A percentile compares a stretch with the other conserved stretches of the same genome.
Evolutionary conservation across 495 filamentous ascomycete species (phyloP).

Genomic region (Cercophora samala): DNA sequence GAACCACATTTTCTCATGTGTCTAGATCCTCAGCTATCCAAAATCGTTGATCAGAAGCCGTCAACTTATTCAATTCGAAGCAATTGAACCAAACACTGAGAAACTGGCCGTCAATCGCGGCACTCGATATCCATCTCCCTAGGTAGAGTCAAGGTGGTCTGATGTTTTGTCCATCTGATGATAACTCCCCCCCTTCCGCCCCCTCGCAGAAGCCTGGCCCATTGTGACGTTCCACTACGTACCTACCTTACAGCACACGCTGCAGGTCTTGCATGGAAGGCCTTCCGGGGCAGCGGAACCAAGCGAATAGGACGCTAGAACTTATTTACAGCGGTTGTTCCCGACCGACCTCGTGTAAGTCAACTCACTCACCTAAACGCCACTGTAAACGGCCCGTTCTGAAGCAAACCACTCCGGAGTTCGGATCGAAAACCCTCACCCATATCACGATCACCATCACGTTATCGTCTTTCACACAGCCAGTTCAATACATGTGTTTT

Average conservation of each 20-base stretch:
- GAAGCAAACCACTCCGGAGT: not conserved
- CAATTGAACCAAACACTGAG: not conserved
- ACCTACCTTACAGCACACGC: too few species aligned
- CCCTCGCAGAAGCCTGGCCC: not conserved
- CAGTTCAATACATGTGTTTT: not conserved
- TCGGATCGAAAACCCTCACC: not conserved
- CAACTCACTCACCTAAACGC: not conserved
- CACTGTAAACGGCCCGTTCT: constrained; percentile 6
- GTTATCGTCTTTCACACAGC: too few species aligned
- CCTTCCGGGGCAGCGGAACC: constrained; percentile 12
- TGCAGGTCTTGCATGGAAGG: not conserved
- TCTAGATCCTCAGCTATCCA: not conserved
- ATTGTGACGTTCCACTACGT: not conserved
- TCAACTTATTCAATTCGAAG: not conserved
- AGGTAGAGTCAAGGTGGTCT: not conserved
- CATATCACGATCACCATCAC: not conserved
- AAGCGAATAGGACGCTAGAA: constrained; percentile 8
- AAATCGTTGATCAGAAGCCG: not conserved
- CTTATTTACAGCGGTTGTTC: not conserved
- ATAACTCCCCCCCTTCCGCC: not conserved
- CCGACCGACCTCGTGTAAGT: constrained; percentile 2
- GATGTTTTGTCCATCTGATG: not conserved
- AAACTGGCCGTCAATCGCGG: not conserved
- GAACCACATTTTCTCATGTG: not conserved
- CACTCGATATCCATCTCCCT: not conserved